Evolutionary conservation across 352 stramenopile species (phyloP), one percentile per base, ranked within the genome.

Genomic region (Halophytophthora polymorphica): DNA sequence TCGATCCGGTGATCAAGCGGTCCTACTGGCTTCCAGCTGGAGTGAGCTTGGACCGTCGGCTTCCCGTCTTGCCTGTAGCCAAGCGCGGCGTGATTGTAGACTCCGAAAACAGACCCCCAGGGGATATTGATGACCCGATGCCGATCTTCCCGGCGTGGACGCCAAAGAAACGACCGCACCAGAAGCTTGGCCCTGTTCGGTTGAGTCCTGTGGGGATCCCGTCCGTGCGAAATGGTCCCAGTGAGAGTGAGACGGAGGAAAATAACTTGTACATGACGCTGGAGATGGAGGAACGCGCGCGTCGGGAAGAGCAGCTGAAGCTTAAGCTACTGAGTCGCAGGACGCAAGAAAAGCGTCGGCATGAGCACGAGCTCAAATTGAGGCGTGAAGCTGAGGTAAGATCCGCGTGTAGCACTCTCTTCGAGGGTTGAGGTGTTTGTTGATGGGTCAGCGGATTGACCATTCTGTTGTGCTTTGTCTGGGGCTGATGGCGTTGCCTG

Each of bases 21-120:
- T 87, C 79, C n/a, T 88, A 83, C 47, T 88, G 77, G 79, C 58
- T 90, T 12, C 77, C 79, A 1, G 73, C 74, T 6, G 79, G 79
- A 2, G 61, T 58, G 28, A 81, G 68, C 21, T 71, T 80, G 43
- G 51, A 60, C 33, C 72, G 68, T 29, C 54, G 69, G 11, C 56
- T 83, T 34, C 71, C 70, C 1, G 63, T 78, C 22, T 44, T 83
- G 43, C 55, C 64, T 39, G 43, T 71, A 13, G 48, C 58, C 8
- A 68, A 71, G 23, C 53, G 62, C 14, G 55, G 67, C 53, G 38
- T 58, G 43, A 49, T 50, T 7, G 43, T 68, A 15, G 44, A 61
- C 7, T 23, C 23, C n/a, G 44, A 40, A 42, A 47, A 19, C 31
- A 41, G 33, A 25, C 42, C 43, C 25, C 39, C 34, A 23, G 19